phyloP scores from a whole-genome alignment of 2,329 filamentous ascomycete species.

The Talaromyces verruculosus region DNA sequence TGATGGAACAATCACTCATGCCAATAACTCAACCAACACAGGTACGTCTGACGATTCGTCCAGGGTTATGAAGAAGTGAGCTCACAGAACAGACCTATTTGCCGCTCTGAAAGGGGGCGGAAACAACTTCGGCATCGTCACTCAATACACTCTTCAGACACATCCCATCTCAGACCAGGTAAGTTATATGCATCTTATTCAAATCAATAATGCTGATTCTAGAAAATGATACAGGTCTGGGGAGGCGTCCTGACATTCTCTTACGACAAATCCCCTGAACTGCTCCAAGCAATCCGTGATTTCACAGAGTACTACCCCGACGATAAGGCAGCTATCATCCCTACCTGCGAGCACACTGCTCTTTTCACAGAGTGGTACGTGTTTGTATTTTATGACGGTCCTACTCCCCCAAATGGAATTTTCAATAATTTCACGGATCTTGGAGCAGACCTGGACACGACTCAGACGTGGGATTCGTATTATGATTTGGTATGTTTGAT shows the following conservation, averaged over 20 bases:
- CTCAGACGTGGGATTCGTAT: slow-evolving; percentile 50
- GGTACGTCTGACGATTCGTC: slow-evolving; percentile 22
- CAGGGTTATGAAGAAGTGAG: background rate
- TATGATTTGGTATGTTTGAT: slow-evolving; percentile 45
- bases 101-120: slow-evolving; percentile 45
- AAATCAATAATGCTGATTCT: background rate
- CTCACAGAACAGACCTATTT: slow-evolving; percentile 38
- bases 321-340: slow-evolving; percentile 60
- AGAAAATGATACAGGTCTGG: slow-evolving; percentile 39
- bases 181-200: background rate
- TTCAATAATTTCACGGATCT: slow-evolving; percentile 59
- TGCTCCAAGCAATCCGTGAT: slow-evolving; percentile 36
- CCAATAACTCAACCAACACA: slow-evolving; percentile 38
- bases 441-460: slow-evolving; percentile 45
- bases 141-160: slow-evolving; percentile 38
- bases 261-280: slow-evolving; percentile 37
- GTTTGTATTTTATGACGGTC: slow-evolving; percentile 64
- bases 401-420: slow-evolving; percentile 51
- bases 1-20: slow-evolving; percentile 47
- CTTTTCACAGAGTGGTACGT: slow-evolving; percentile 58
- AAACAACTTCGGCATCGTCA: slow-evolving; percentile 49
- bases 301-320: slow-evolving; percentile 54
- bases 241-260: slow-evolving; percentile 49
- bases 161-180: slow-evolving; percentile 34
- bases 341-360: slow-evolving; percentile 53